Percentiles rank a stretch among this genome's conserved stretches.
These are phyloP conservation scores for Salvia hispanica DNA, from an alignment of 257 asterid genomes.

Conservation along the genomic window DNA sequence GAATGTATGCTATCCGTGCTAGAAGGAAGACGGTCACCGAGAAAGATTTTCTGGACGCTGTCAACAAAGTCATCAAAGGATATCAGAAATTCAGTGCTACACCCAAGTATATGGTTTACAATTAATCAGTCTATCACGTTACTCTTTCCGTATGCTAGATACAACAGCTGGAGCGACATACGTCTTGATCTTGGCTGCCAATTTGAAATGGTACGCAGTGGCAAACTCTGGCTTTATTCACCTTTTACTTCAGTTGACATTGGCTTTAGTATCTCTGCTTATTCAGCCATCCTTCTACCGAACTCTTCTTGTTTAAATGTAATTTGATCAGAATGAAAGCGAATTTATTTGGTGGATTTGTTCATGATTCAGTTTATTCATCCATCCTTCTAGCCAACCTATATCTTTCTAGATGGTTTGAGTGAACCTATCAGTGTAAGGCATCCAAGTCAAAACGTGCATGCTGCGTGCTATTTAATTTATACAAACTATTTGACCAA, in stretches of 20 bases:
- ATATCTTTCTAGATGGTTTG: too few species aligned
- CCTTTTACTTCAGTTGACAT: not conserved
- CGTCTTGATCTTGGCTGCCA: not conserved
- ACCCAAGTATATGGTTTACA: slow-evolving; percentile 94
- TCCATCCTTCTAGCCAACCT: too few species aligned
- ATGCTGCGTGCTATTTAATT: too few species aligned
- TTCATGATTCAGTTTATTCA: too few species aligned
- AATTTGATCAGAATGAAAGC: slow-evolving; percentile 1
- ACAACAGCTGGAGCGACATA: not conserved
- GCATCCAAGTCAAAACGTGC: too few species aligned
- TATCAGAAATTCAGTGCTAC: slow-evolving; percentile 97
- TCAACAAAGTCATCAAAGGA: slow-evolving; percentile 92
- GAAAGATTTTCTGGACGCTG: slow-evolving; percentile 94
- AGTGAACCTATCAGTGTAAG: too few species aligned
- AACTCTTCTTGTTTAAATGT: not conserved
- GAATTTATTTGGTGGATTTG: not conserved
- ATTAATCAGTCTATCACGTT: slow-evolving; percentile 32
- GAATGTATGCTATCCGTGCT: slow-evolving; percentile 91
- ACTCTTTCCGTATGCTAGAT: not conserved
- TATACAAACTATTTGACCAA: too few species aligned
- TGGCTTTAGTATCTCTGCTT: not conserved
- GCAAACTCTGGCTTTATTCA: not conserved
- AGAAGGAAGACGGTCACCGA: slow-evolving; percentile 92
- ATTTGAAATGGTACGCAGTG: not conserved
- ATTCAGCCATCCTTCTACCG: not conserved